phyloP scores from a whole-genome alignment of 257 asterid species.

The Solanum rostratum region DNA sequence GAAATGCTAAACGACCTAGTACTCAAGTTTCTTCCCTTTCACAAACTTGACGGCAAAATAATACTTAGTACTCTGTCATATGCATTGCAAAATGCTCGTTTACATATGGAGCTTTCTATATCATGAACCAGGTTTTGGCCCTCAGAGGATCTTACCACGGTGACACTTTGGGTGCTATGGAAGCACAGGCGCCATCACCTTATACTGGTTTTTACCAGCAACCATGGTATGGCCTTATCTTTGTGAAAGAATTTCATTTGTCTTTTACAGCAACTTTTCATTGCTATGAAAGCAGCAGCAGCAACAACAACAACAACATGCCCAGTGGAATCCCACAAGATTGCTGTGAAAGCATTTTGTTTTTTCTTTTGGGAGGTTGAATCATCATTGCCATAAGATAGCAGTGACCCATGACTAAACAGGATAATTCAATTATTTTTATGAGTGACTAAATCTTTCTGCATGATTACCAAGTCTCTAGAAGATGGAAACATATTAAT shows the following conservation, averaged over 20 bases:
- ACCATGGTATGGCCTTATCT: conserved; percentile 61
- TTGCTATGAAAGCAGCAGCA: neutral
- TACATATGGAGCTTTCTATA: conserved; percentile 3
- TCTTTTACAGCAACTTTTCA: neutral
- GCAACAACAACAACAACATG: no score
- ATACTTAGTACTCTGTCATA: neutral
- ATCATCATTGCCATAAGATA: neutral
- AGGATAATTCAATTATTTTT: neutral
- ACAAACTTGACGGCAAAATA: neutral
- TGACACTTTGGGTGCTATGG: conserved; percentile 99
- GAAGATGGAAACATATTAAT: neutral
- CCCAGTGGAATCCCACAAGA: no score
- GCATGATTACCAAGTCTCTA: neutral
- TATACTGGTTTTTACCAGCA: conserved; percentile 96
- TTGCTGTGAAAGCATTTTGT: neutral
- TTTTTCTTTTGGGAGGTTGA: neutral
- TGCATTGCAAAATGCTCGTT: neutral
- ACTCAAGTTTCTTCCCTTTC: neutral
- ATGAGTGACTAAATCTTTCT: neutral
- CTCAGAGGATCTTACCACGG: conserved; percentile 97
- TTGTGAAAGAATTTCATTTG: neutral
- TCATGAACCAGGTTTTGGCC: conserved; percentile 64
- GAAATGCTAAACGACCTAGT: neutral
- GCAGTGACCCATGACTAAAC: neutral
- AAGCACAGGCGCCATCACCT: conserved; percentile 97